A percentile compares a stretch with the other conserved stretches of the same genome.
phyloP scores from a whole-genome alignment of 1,139 yeast species.

The Zygoascus sp. region DNA sequence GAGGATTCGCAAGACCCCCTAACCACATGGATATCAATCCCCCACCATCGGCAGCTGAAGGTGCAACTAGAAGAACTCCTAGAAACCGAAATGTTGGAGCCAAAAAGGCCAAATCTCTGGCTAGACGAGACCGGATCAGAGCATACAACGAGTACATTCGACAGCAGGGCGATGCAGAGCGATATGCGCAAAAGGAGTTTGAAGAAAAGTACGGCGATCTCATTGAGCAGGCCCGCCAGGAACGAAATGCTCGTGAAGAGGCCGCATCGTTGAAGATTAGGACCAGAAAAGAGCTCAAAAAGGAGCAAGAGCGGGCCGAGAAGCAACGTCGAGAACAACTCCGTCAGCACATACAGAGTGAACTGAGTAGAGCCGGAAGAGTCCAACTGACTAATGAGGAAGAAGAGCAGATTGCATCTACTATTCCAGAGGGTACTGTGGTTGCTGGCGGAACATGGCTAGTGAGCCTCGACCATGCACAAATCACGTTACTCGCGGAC shows the following conservation, averaged over 20 bases:
- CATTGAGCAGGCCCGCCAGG: slow-evolving; percentile 27
- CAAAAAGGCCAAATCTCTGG: slow-evolving; percentile 34
- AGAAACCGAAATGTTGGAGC: slow-evolving; percentile 28
- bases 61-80: slow-evolving; percentile 4
- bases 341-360: slow-evolving; percentile 12
- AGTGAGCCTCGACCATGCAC: slow-evolving; percentile 11
- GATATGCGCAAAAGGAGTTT: slow-evolving; percentile 23
- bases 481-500: slow-evolving; percentile 8
- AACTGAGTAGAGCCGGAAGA: slow-evolving; percentile 15
- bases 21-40: slow-evolving; percentile 17
- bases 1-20: slow-evolving; percentile 12
- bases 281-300: slow-evolving; percentile 20
- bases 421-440: slow-evolving; percentile 14
- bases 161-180: slow-evolving; percentile 29
- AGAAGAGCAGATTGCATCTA: slow-evolving; percentile 19
- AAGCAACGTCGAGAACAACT: slow-evolving; percentile 11
- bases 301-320: slow-evolving; percentile 21
- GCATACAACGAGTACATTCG: slow-evolving; percentile 33
- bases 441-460: slow-evolving; percentile 20
- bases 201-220: slow-evolving; percentile 31
- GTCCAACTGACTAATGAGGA: slow-evolving; percentile 15
- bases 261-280: slow-evolving; percentile 23
- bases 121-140: slow-evolving; percentile 30
- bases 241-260: slow-evolving; percentile 23
- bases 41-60: slow-evolving; percentile 16